phyloP scores from a whole-genome alignment of 106 monocot genomes.

The Platanthera guangdongensis region DNA sequence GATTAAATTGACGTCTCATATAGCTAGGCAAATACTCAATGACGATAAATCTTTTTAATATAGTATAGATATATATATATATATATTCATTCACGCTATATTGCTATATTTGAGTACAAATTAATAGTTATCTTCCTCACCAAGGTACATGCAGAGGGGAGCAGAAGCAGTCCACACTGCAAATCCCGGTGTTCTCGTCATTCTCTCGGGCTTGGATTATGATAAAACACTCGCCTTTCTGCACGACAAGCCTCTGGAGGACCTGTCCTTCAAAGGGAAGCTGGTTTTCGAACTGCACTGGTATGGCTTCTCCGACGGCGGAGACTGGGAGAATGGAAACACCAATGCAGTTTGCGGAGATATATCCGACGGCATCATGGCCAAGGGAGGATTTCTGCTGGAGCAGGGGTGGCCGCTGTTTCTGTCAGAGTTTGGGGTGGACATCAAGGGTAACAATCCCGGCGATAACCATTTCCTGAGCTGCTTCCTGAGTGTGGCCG shows the following conservation, averaged over 20 bases:
- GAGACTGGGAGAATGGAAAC: constrained; percentile 52
- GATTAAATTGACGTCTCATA: too few relatives aligned
- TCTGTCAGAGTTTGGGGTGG: constrained; percentile 59
- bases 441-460: constrained; percentile 25
- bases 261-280: constrained; percentile 42
- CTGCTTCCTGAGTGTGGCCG: constrained; percentile 48
- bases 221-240: constrained; percentile 64
- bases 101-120: neutral
- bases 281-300: constrained; percentile 73
- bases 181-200: constrained; percentile 53
- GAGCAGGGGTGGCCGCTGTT: constrained; percentile 66
- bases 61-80: too few relatives aligned
- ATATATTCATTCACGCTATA: neutral
- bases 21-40: too few relatives aligned
- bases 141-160: constrained; percentile 68
- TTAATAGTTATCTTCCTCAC: neutral
- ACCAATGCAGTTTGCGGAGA: constrained; percentile 44
- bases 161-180: constrained; percentile 56
- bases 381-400: constrained; percentile 43
- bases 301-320: constrained; percentile 76
- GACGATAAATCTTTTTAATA: too few relatives aligned
- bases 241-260: constrained; percentile 15
- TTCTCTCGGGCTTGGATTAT: constrained; percentile 61
- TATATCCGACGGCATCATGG: constrained; percentile 12
- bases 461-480: constrained; percentile 49